These are phyloP conservation scores for Nicotiana knightiana DNA, from an alignment of 257 asterid species.

Conservation along the genomic window DNA sequence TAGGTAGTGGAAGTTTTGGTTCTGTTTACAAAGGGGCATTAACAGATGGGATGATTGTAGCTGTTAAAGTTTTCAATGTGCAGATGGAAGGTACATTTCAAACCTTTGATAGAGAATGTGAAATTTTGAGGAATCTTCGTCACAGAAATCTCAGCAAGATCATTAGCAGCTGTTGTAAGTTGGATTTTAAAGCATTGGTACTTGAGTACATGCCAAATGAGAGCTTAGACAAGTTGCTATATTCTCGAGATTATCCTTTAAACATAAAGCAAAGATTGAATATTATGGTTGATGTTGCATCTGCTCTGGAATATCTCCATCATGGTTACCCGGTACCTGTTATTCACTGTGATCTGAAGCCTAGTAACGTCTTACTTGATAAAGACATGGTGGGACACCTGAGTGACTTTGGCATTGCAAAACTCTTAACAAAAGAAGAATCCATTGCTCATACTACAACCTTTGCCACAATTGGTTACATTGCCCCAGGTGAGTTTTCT, in stretches of 20 bases:
- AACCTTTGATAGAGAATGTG: slow-evolving; percentile 5
- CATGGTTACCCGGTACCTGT: slow-evolving; percentile 18
- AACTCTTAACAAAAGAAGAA: slow-evolving; percentile 18
- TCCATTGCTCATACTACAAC: slow-evolving; percentile 17
- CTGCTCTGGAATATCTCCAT: slow-evolving; percentile 28
- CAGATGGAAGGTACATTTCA: slow-evolving; percentile 8
- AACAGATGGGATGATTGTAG: not conserved
- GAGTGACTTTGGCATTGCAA: slow-evolving; percentile 29
- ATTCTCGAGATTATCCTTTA: slow-evolving; percentile 7
- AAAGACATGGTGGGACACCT: slow-evolving; percentile 25
- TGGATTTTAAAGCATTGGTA: slow-evolving; percentile 29
- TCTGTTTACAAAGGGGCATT: not conserved
- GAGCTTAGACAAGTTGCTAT: slow-evolving; percentile 26
- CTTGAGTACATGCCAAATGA: slow-evolving; percentile 33
- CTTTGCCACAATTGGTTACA: slow-evolving; percentile 31
- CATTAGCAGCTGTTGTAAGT: slow-evolving; percentile 25
- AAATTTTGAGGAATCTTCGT: slow-evolving; percentile 15
- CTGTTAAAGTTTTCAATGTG: slow-evolving; percentile 4
- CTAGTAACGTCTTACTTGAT: slow-evolving; percentile 26
- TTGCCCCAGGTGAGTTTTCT: slow-evolving; percentile 23
- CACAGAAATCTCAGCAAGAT: slow-evolving; percentile 30
- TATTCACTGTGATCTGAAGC: slow-evolving; percentile 35
- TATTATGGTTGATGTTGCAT: slow-evolving; percentile 26
- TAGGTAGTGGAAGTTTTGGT: slow-evolving; percentile 8
- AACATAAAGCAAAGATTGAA: slow-evolving; percentile 17